Conservation (phyloP, 495 filamentous ascomycete species). For the Aspergillus heteromorphus region DNA sequence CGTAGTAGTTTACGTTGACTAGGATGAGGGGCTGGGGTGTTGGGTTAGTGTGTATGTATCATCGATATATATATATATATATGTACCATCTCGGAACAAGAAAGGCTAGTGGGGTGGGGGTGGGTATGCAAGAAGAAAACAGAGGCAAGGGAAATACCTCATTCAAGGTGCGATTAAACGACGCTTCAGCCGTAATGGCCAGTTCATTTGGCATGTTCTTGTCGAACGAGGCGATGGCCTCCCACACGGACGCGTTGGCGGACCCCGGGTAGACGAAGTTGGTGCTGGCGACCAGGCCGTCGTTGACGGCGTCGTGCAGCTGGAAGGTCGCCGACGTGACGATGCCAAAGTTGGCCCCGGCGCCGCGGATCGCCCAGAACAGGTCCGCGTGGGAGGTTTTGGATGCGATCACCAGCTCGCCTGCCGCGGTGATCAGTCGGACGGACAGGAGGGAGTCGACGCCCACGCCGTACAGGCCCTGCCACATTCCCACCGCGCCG, state of each 20-base stretch:
- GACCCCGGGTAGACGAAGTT: slow-evolving; percentile 20
- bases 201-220: slow-evolving; percentile 19
- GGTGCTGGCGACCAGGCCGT: slow-evolving; percentile 22
- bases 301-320: slow-evolving; percentile 21
- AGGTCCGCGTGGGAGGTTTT: slow-evolving; percentile 25
- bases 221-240: slow-evolving; percentile 20
- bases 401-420: slow-evolving; percentile 28
- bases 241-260: slow-evolving; percentile 17
- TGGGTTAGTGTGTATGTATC: too few species aligned
- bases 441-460: slow-evolving; percentile 30
- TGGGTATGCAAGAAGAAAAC: too few species aligned
- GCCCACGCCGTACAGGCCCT: slow-evolving; percentile 32
- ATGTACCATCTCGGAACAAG: too few species aligned
- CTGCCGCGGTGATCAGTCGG: slow-evolving; percentile 26
- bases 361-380: slow-evolving; percentile 24
- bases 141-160: too few species aligned
- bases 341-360: slow-evolving; percentile 48
- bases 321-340: slow-evolving; percentile 35
- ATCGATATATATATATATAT: too few species aligned
- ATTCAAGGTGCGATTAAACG: not conserved
- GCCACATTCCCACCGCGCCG: slow-evolving; percentile 29
- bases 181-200: not conserved
- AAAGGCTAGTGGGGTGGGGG: too few species aligned
- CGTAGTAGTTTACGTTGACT: not conserved
- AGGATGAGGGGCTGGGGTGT: not conserved